Conservation (phyloP, 2,329 filamentous ascomycete genomes). For the Ceratocystis ficicola region DNA sequence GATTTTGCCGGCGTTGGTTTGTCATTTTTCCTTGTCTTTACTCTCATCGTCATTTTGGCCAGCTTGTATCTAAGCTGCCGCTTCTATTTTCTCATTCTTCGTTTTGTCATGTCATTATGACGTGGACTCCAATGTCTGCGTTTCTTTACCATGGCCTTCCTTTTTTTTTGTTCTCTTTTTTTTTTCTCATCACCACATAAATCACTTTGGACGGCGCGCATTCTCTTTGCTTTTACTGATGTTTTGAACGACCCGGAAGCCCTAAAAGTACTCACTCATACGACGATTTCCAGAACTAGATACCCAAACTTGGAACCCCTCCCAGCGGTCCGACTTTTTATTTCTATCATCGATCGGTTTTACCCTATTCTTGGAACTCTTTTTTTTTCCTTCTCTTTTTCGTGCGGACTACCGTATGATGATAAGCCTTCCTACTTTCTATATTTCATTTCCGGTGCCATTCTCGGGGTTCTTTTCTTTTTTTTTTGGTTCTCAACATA, state of each 20-base stretch:
- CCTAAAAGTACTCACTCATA: constrained; percentile 15
- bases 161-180: not conserved
- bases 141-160: not conserved
- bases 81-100: not conserved
- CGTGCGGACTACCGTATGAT: not conserved
- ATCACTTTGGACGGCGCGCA: constrained; percentile 13
- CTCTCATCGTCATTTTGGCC: not conserved
- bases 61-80: not conserved
- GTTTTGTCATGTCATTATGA: not conserved
- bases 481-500: not conserved
- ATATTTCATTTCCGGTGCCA: not conserved
- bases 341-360: not conserved
- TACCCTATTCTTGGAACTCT: not conserved
- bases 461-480: not conserved
- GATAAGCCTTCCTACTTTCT: not conserved
- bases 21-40: not conserved
- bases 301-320: constrained; percentile 11
- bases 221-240: constrained; percentile 14
- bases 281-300: constrained; percentile 16
- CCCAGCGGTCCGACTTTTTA: constrained; percentile 1
- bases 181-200: constrained; percentile 11
- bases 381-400: not conserved
- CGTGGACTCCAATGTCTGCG: not conserved
- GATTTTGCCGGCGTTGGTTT: not conserved
- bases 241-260: constrained; percentile 15